Evolutionary conservation across 2,329 filamentous ascomycete species (phyloP).

Genomic region (Pezicula carpinea): DNA sequence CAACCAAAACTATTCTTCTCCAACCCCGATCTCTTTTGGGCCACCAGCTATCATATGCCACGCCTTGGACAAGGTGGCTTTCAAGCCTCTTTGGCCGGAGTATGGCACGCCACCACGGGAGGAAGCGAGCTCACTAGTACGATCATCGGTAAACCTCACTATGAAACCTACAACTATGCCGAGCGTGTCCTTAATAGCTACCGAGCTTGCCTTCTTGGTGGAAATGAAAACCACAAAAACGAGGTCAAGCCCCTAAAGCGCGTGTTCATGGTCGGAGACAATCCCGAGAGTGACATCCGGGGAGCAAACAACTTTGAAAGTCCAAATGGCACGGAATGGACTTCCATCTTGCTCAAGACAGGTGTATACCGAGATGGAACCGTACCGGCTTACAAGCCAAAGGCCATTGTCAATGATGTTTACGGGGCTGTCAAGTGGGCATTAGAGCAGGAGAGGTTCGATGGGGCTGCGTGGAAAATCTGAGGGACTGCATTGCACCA

Average conservation of each 20-base stretch:
- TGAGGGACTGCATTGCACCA: too few relatives aligned
- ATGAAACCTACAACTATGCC: constrained; percentile 76
- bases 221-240: constrained; percentile 18
- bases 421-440: constrained; percentile 74
- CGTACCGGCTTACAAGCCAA: constrained; percentile 56
- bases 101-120: constrained; percentile 70
- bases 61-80: constrained; percentile 92
- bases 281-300: constrained; percentile 82
- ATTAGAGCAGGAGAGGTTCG: constrained; percentile 49
- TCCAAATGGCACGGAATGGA: constrained; percentile 66
- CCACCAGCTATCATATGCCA: constrained; percentile 76
- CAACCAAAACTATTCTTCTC: constrained; percentile 83
- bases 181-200: constrained; percentile 66
- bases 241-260: constrained; percentile 49
- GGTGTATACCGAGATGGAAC: constrained; percentile 64
- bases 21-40: constrained; percentile 89
- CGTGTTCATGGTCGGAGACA: constrained; percentile 95
- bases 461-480: background rate
- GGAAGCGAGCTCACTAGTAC: constrained; percentile 55
- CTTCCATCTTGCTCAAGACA: constrained; percentile 71
- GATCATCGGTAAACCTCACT: constrained; percentile 79
- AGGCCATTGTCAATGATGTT: constrained; percentile 68
- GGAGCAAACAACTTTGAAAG: constrained; percentile 77
- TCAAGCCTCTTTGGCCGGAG: constrained; percentile 71
- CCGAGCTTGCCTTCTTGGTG: constrained; percentile 31